A percentile compares a stretch with the other conserved stretches of the same genome.
Conservation (phyloP, 805 yeast genomes). For the Saccharomycopsis oosterbeekiorum region DNA sequence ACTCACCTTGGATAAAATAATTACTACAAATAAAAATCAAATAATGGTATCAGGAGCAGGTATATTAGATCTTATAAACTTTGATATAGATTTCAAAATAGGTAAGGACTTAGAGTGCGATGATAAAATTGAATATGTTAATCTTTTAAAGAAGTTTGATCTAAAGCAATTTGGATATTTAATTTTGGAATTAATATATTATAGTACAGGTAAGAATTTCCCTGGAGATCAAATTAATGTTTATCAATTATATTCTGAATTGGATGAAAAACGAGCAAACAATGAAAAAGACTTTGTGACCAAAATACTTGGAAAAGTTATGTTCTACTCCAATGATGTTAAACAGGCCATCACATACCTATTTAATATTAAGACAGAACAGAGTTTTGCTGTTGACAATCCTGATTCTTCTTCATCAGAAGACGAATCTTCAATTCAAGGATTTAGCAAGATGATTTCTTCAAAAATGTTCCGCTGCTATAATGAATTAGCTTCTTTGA, state of each 20-base stretch:
- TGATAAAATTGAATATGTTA: slow-evolving; percentile 15
- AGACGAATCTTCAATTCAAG: slow-evolving; percentile 23
- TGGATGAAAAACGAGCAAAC: not conserved
- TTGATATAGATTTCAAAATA: slow-evolving; percentile 23
- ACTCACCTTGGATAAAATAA: slow-evolving; percentile 55
- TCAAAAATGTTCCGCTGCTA: slow-evolving; percentile 27
- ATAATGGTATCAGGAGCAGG: slow-evolving; percentile 67
- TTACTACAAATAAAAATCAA: slow-evolving; percentile 58
- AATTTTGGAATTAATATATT: slow-evolving; percentile 37
- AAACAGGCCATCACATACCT: slow-evolving; percentile 35
- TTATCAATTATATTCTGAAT: not conserved
- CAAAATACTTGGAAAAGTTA: not conserved
- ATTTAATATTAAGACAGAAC: slow-evolving; percentile 17
- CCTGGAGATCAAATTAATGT: not conserved
- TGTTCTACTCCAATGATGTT: slow-evolving; percentile 28
- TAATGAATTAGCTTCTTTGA: slow-evolving; percentile 30
- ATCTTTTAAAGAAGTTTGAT: slow-evolving; percentile 43
- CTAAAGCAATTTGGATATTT: slow-evolving; percentile 47
- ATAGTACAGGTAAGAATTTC: not conserved
- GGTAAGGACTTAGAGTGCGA: slow-evolving; percentile 12
- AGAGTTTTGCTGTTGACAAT: not conserved
- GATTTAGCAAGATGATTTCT: slow-evolving; percentile 32
- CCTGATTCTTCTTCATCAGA: not conserved
- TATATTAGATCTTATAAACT: slow-evolving; percentile 52
- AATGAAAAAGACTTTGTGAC: slow-evolving; percentile 10